These are phyloP conservation scores for Cylindrodendrum hubeiense DNA, from an alignment of 2,329 filamentous ascomycete genomes.

Conservation along the genomic window DNA sequence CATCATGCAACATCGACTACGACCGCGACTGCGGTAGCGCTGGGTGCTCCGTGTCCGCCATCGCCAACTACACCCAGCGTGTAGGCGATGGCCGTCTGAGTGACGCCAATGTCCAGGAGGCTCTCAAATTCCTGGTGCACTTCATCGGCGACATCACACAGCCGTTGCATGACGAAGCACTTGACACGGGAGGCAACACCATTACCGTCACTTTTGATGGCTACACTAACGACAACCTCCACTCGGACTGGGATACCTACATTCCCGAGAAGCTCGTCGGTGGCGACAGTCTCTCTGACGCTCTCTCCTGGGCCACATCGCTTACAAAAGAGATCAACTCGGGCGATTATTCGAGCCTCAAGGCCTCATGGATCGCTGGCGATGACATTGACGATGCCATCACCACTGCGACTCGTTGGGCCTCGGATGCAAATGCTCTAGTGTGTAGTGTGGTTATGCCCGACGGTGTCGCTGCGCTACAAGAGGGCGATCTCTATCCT, in stretches of 20 bases:
- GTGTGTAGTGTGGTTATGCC: conserved; percentile 59
- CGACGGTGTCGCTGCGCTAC: conserved; percentile 52
- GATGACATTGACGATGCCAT: conserved; percentile 49
- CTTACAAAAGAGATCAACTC: conserved; percentile 52
- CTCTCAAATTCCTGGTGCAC: conserved; percentile 52
- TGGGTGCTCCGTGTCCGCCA: conserved; percentile 44
- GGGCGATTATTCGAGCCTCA: conserved; percentile 51
- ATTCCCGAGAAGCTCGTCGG: conserved; percentile 63
- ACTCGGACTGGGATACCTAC: conserved; percentile 71
- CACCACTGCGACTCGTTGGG: conserved; percentile 53
- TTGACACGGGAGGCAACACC: conserved; percentile 64
- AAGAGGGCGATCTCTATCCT: conserved; percentile 54
- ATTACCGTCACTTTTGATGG: conserved; percentile 66
- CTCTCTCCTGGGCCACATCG: conserved; percentile 53
- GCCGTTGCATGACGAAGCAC: conserved; percentile 65
- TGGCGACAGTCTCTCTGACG: conserved; percentile 50
- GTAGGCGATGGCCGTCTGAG: conserved; percentile 31
- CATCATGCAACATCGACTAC: conserved; percentile 53
- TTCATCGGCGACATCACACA: conserved; percentile 70
- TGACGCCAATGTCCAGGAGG: conserved; percentile 29
- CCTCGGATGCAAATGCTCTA: conserved; percentile 55
- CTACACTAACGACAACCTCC: conserved; percentile 67
- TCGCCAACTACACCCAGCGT: conserved; percentile 46
- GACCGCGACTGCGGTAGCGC: conserved; percentile 50
- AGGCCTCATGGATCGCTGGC: conserved; percentile 51